A percentile compares a stretch with the other conserved stretches of the same genome.
phyloP scores from a whole-genome alignment of 805 yeast species.

The Candida alai region DNA sequence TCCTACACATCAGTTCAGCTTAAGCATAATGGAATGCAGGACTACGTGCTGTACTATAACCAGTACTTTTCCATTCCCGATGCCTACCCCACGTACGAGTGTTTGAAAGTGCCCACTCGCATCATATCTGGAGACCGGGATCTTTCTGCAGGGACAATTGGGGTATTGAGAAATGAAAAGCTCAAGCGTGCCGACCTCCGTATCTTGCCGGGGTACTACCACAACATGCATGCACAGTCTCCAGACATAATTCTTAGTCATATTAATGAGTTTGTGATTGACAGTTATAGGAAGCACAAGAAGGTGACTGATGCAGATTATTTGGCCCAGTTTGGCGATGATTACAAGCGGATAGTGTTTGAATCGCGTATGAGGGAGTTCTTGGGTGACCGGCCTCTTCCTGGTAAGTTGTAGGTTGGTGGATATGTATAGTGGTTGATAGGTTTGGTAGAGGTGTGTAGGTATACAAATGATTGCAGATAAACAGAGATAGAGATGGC shows the following conservation, averaged over 20 bases:
- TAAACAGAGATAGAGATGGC: no score
- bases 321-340: slow-evolving; percentile 7
- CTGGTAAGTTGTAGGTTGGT: slow-evolving; percentile 7
- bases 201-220: slow-evolving; percentile 10
- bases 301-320: slow-evolving; percentile 7
- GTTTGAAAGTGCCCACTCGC: slow-evolving; percentile 13
- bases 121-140: slow-evolving; percentile 13
- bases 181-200: slow-evolving; percentile 5
- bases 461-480: no score
- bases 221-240: slow-evolving; percentile 14
- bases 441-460: no score
- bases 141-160: slow-evolving; percentile 2
- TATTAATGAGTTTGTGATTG: slow-evolving; percentile 6
- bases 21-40: slow-evolving; percentile 12
- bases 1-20: slow-evolving; percentile 9
- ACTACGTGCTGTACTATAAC: slow-evolving; percentile 10
- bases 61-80: slow-evolving; percentile 4
- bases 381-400: slow-evolving; percentile 4
- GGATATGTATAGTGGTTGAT: no score
- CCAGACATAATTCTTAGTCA: slow-evolving; percentile 12
- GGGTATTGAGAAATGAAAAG: not conserved
- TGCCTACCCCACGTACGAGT: slow-evolving; percentile 4
- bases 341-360: slow-evolving; percentile 9
- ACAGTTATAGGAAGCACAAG: slow-evolving; percentile 1
- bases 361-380: slow-evolving; percentile 4